Conservation (phyloP, 371 early-diverging fungal species). For the Zychaea mexicana region DNA sequence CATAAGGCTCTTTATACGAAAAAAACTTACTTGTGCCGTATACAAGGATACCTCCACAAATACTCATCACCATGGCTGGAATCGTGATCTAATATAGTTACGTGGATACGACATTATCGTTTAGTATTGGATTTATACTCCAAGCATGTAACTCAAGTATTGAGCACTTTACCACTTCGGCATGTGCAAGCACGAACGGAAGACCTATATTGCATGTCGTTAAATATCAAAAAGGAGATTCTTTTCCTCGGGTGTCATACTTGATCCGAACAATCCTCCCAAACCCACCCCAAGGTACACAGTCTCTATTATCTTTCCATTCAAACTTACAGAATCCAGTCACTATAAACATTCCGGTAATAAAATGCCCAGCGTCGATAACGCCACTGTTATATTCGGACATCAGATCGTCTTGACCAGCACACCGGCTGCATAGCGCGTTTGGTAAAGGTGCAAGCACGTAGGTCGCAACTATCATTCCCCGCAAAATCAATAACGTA, state of each 20-base stretch:
- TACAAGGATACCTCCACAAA: conserved; percentile 84
- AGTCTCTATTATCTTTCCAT: background rate
- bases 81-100: conserved; percentile 66
- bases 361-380: conserved; percentile 89
- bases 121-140: background rate
- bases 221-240: background rate
- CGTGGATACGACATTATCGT: conserved; percentile 7
- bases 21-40: conserved; percentile 82
- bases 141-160: too few species aligned
- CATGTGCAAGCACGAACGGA: conserved; percentile 77
- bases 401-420: conserved; percentile 75
- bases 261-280: too few species aligned
- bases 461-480: conserved; percentile 70
- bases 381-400: conserved; percentile 78
- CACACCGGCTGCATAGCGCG: conserved; percentile 75
- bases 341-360: conserved; percentile 89
- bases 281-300: background rate
- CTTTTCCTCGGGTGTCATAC: too few species aligned
- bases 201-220: conserved; percentile 37
- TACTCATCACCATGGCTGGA: conserved; percentile 88
- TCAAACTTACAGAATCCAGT: conserved; percentile 81
- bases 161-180: conserved; percentile 61
- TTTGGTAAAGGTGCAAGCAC: conserved; percentile 92
- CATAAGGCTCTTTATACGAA: background rate
- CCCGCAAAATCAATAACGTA: background rate